phyloP scores from a whole-genome alignment of 176 grass and related monocot species.

The Areca catechu region DNA sequence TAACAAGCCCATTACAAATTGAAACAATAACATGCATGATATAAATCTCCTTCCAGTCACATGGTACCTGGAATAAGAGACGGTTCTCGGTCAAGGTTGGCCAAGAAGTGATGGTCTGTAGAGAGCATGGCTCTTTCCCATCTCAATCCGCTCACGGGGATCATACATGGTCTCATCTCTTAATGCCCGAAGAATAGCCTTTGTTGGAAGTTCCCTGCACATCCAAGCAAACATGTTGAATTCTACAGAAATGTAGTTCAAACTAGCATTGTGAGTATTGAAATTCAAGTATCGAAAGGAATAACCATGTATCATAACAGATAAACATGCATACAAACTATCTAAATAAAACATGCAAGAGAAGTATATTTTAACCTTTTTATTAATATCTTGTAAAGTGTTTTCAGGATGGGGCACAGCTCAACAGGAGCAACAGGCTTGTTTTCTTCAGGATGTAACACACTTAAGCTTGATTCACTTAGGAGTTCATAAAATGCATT shows the following conservation, averaged over 20 bases:
- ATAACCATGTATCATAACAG: not conserved
- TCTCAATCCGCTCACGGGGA: conserved; percentile 91
- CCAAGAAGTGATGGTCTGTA: conserved; percentile 84
- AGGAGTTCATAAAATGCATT: conserved; percentile 95
- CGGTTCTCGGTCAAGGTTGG: conserved; percentile 28
- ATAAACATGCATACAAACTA: no score
- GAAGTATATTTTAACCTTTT: conserved; percentile 40
- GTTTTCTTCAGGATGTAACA: conserved; percentile 89
- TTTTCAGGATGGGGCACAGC: conserved; percentile 92
- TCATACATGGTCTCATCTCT: conserved; percentile 96
- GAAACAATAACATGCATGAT: no score
- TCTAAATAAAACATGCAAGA: no score
- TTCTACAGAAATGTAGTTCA: no score
- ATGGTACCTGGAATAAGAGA: no score
- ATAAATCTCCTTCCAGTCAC: no score
- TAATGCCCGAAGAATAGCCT: conserved; percentile 87
- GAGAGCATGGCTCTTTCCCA: conserved; percentile 66
- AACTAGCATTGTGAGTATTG: not conserved
- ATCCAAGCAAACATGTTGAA: conserved; percentile 17
- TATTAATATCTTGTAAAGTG: conserved; percentile 93
- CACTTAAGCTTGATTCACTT: conserved; percentile 83
- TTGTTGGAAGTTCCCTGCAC: conserved; percentile 60
- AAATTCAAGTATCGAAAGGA: not conserved
- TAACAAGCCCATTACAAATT: no score
- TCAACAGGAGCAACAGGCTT: conserved; percentile 78